phyloP scores from a whole-genome alignment of 2,329 filamentous ascomycete genomes.

The Trichoderma atroviride region DNA sequence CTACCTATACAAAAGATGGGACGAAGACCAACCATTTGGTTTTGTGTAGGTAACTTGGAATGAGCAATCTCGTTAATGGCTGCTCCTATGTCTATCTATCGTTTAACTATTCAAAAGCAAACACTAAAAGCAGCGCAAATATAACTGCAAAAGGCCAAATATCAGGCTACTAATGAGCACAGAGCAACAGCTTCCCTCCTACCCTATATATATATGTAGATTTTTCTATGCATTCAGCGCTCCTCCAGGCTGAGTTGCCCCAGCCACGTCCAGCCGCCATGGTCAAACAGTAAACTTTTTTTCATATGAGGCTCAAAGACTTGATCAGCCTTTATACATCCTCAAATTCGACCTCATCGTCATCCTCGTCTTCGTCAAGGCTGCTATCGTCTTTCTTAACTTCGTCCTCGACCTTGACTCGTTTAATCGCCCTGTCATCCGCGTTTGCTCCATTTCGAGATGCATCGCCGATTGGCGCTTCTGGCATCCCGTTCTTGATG shows the following conservation, averaged over 20 bases:
- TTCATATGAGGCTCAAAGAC: background rate
- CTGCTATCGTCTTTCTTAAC: slow-evolving; percentile 49
- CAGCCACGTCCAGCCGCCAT: background rate
- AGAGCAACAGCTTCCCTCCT: background rate
- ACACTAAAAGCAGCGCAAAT: background rate
- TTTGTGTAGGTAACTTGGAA: background rate
- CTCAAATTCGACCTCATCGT: slow-evolving; percentile 62
- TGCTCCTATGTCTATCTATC: background rate
- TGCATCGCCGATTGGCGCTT: slow-evolving; percentile 29
- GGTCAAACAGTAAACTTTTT: background rate
- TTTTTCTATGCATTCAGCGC: background rate
- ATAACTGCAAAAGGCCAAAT: background rate
- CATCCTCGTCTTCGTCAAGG: slow-evolving; percentile 52
- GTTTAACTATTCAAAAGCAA: background rate
- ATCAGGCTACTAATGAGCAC: background rate
- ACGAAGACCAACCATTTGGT: background rate
- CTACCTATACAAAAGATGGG: background rate
- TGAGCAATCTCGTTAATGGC: background rate
- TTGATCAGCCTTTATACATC: slow-evolving; percentile 47
- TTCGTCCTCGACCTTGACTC: slow-evolving; percentile 59
- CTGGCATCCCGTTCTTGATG: slow-evolving; percentile 42
- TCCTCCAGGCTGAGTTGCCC: background rate
- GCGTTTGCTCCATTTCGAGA: slow-evolving; percentile 34
- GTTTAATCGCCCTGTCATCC: slow-evolving; percentile 58
- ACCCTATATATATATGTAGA: background rate